Percentiles rank a stretch among this genome's conserved stretches.
These are phyloP conservation scores for Tetraselmis chui DNA, from an alignment of 139 green algal genomes.

Conservation along the genomic window DNA sequence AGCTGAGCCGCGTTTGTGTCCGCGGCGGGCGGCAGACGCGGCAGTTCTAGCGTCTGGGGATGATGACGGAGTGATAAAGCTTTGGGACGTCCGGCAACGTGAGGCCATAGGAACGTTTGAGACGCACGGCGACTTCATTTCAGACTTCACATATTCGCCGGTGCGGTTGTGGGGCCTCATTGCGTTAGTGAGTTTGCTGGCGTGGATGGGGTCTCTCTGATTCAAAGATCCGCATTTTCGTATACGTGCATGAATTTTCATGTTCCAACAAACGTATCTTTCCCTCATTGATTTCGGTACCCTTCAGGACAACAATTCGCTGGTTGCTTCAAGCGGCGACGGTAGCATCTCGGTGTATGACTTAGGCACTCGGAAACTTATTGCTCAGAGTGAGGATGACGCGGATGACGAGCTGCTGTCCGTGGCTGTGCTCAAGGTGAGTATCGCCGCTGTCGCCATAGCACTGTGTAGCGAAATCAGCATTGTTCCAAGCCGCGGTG, in stretches of 20 bases:
- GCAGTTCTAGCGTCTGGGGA: slow-evolving; percentile 57
- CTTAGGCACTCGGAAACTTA: slow-evolving; percentile 31
- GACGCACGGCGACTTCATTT: slow-evolving; percentile 77
- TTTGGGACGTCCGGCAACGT: slow-evolving; percentile 70
- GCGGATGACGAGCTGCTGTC: slow-evolving; percentile 89
- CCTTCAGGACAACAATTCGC: slow-evolving; percentile 22
- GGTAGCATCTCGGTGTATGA: slow-evolving; percentile 71
- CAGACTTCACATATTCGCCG: slow-evolving; percentile 33
- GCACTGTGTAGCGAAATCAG: too few species aligned
- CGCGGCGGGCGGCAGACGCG: background rate
- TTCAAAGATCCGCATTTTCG: too few species aligned
- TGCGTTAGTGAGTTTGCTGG: too few species aligned
- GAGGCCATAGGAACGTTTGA: slow-evolving; percentile 25
- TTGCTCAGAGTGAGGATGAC: slow-evolving; percentile 64
- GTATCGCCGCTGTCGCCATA: too few species aligned
- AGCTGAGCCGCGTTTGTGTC: background rate
- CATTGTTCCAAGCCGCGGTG: too few species aligned
- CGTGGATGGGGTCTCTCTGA: too few species aligned
- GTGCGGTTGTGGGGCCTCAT: slow-evolving; percentile 15
- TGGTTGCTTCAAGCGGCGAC: slow-evolving; percentile 71
- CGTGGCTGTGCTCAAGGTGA: slow-evolving; percentile 54
- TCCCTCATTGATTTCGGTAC: too few species aligned
- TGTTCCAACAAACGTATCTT: too few species aligned
- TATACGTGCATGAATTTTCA: too few species aligned
- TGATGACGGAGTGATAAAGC: slow-evolving; percentile 62